A percentile compares a stretch with the other conserved stretches of the same genome.
phyloP scores from a whole-genome alignment of 176 grass and related monocot genomes.

The Otatea glauca region DNA sequence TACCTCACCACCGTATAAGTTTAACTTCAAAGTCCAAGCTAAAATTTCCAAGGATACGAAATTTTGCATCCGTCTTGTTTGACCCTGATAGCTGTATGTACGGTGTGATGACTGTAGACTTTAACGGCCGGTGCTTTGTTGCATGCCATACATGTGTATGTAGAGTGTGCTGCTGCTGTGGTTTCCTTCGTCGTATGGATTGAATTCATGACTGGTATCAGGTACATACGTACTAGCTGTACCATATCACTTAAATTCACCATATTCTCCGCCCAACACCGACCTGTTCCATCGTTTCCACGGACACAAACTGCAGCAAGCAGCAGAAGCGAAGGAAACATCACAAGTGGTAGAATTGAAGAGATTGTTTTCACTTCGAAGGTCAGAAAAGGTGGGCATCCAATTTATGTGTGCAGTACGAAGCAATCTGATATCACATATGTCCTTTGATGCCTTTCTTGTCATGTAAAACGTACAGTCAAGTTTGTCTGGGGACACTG shows the following conservation, averaged over 20 bases:
- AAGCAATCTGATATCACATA: background rate
- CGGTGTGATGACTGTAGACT: constrained; percentile 28
- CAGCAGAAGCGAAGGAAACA: background rate
- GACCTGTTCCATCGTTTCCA: background rate
- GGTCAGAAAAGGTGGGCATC: background rate
- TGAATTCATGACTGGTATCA: background rate
- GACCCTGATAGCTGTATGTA: background rate
- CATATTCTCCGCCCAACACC: background rate
- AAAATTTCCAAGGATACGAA: background rate
- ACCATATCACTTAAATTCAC: background rate
- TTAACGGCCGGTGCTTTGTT: background rate
- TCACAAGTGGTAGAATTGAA: background rate
- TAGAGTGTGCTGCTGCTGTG: background rate
- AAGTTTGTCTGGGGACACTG: background rate
- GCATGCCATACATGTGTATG: constrained; percentile 18
- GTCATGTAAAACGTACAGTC: background rate
- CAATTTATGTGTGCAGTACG: background rate
- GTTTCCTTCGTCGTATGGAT: background rate
- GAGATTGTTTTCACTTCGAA: background rate
- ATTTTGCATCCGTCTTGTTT: background rate
- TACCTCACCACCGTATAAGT: background rate
- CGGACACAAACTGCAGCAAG: background rate
- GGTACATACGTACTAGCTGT: background rate
- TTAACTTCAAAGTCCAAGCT: background rate
- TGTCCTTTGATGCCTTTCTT: constrained; percentile 21